Base-by-base conservation (phyloP, 2,329 filamentous ascomycete genomes). In the Drechslerella coelobrocha region DNA sequence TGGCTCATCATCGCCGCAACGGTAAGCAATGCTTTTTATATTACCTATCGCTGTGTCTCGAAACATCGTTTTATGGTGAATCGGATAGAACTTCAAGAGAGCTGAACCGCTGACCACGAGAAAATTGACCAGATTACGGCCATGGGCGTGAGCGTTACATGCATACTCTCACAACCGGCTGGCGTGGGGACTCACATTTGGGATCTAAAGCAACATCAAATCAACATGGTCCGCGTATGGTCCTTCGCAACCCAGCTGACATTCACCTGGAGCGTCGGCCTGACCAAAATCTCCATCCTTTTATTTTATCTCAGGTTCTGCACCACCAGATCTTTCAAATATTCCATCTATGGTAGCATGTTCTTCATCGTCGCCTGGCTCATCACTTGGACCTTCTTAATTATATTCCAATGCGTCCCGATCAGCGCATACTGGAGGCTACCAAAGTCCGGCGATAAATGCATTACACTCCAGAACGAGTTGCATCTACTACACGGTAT, bases 401-500 rank as follows among this genome's bases (percentile, higher is more conserved):
- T 75, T 19, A 73, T 79, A 27, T 77, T 80, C 21, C 80, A 81
- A 72, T 82, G 80, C 77, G 77, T 76, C 76, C 80, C 75, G 0
- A 76, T 77, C 9, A 69, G 73, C 3, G 77, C 73, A 12, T 75
- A 74, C 4, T 81, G 77, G 75, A 76, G 80, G 24, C 45, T 55
- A 7, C 41, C 76, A 47, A 51, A 52, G 19, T 50, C 27, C 10
- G 73, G 72, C 0, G 68, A 81, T 72, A 66, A 75, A n/a, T 84
- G 83, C 62, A 77, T 84, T 10, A 51, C 52, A 2, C 76, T 79
- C 59, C 78, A 86, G 69, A 80, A 82, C 1, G 78, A 79, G 0
- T 83, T 85, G 54, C 80, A 85, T 26, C 80, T 84, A 27, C 80
- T 81, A 34, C 81, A 85, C 34, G 84, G 85, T 1, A 82, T 84